Base-by-base conservation (phyloP, 108 stramenopile species). In the Pseudonitzschia pungens region DNA sequence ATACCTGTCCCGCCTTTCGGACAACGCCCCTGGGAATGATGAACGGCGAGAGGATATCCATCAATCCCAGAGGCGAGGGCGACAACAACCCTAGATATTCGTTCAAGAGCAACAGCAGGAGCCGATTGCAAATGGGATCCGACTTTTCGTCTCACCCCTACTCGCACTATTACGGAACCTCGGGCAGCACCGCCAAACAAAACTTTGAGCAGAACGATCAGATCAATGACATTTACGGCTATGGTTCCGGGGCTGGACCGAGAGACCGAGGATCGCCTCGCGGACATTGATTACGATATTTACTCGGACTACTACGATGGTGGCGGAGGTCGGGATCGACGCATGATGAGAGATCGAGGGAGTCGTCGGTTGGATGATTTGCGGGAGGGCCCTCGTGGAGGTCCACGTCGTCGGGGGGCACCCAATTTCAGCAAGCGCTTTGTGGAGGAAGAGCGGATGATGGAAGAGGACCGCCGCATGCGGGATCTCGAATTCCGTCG, bases 141-240 rank as follows among this genome's bases (percentile, higher is more conserved):
- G 66, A 67, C 44, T 67, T 67, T 67, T 67, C 66, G 7, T 67
- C 66, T 0, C 66, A 67, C 22, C 66, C 66, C 12, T 67, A 67
- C 43, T 67, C 66, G 0, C 31, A 32, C 0, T 67, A 67, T 22
- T 67, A 67, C 27, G 66, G 66, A 29, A 67, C 66, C 10, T 40
- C 33, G 18, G 66, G 66, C n/a, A 40, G 33, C 2, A 67, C 66
- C 9, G 66, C 66, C 20, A 67, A 67, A n/a, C 66, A 67, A 29
- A 67, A 67, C 36, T 48, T 67, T 44, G 44, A 67, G 24, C 66
- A 67, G 16, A 67, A 67, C 36, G 66, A 50, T n/a, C 33, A 67
- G 22, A 45, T 67, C 33, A 50, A 44, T 21, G 66, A 67, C 45
- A 48, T 67, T 28, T 67, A 67, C 43, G 66, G 66, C 12, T 67